phyloP scores from a whole-genome alignment of 192 early-diverging fungal genomes.

The Mortierella antarctica region DNA sequence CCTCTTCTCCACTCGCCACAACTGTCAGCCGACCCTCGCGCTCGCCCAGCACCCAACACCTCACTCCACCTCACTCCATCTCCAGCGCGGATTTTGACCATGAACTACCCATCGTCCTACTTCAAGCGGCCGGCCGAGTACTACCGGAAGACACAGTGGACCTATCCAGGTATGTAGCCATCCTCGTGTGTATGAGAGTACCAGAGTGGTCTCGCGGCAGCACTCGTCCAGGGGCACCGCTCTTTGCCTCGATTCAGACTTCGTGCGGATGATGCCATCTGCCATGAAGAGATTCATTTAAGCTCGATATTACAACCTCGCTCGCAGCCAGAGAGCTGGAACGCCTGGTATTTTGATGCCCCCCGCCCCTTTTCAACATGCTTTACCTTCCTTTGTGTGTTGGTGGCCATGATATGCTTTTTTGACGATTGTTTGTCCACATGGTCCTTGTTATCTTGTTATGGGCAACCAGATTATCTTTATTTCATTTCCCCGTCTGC shows the following conservation, averaged over 20 bases:
- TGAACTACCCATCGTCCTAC: conserved; percentile 10
- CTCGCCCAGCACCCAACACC: neutral
- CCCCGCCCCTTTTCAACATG: neutral
- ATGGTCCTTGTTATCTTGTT: neutral
- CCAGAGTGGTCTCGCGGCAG: neutral
- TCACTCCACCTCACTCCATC: neutral
- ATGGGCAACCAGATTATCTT: neutral
- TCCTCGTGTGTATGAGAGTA: conserved; percentile 21
- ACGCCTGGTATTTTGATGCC: no score
- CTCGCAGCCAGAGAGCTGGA: no score
- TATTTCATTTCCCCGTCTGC: neutral
- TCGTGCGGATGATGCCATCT: neutral
- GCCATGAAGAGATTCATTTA: no score
- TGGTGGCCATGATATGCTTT: neutral
- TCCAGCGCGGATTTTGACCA: neutral
- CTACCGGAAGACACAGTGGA: conserved; percentile 33
- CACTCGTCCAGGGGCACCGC: no score
- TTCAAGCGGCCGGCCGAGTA: conserved; percentile 40
- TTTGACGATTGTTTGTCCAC: neutral
- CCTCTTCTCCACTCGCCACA: neutral
- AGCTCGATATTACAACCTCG: no score
- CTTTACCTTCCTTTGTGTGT: neutral
- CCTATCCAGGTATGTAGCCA: conserved; percentile 45
- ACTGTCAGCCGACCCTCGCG: neutral
- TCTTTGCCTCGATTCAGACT: neutral